Conservation (phyloP, 1,284 basidiomycete species). For the Ustilago crameri region DNA sequence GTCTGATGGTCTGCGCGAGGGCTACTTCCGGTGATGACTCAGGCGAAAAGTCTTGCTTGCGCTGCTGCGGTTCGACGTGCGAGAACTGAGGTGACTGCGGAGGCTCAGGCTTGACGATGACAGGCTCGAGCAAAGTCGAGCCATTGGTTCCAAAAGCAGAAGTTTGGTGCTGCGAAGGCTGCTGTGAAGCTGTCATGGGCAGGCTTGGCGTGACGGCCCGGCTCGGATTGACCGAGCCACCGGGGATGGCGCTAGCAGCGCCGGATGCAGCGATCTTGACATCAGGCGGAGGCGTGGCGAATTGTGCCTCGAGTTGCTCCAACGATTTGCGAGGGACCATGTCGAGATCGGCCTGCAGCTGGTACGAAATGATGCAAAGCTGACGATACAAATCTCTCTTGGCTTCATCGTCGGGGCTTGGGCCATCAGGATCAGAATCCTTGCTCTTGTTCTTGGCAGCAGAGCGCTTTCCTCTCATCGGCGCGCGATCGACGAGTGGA, state of each 20-base stretch:
- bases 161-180: constrained; percentile 1
- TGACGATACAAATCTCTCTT: constrained; percentile 41
- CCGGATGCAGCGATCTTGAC: not conserved
- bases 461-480: constrained; percentile 19
- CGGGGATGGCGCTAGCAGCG: not conserved
- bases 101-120: constrained; percentile 28
- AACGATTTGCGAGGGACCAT: constrained; percentile 40
- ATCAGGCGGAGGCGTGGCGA: constrained; percentile 25
- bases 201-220: constrained; percentile 6
- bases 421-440: constrained; percentile 26
- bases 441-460: constrained; percentile 29
- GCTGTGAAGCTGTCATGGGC: not conserved
- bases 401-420: constrained; percentile 24
- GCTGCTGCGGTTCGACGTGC: not conserved
- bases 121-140: not conserved
- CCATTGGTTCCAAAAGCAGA: not conserved
- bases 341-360: constrained; percentile 48
- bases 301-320: constrained; percentile 25
- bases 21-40: constrained; percentile 46
- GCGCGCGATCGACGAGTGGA: constrained; percentile 23
- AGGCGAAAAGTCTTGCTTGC: constrained; percentile 22
- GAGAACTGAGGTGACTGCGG: constrained; percentile 20
- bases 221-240: constrained; percentile 4
- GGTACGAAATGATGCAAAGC: constrained; percentile 49
- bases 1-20: constrained; percentile 24